Percentiles rank a stretch among this genome's conserved stretches.
phyloP scores from a whole-genome alignment of 139 green algal genomes.

The Chlamydomonas urium region DNA sequence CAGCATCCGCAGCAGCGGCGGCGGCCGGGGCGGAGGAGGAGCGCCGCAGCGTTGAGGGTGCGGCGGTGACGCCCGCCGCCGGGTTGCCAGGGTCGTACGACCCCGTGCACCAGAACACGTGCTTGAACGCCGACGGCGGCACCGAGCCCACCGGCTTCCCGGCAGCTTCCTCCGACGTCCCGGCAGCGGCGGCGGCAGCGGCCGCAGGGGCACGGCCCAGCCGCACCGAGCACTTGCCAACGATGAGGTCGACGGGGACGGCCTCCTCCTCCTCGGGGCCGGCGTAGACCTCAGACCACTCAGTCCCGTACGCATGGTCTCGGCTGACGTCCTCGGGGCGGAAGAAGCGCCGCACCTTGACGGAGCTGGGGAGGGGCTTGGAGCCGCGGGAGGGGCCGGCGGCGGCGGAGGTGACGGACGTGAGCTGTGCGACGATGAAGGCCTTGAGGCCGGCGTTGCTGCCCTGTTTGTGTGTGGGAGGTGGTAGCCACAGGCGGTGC shows the following conservation, averaged over 20 bases:
- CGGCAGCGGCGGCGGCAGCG: neutral
- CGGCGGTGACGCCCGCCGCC: constrained; percentile 77
- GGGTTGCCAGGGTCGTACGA: constrained; percentile 62
- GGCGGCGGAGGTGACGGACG: neutral
- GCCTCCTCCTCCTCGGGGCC: neutral
- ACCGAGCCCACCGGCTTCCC: too few species aligned
- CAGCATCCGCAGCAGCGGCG: neutral
- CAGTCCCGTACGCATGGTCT: constrained; percentile 66
- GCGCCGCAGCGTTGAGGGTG: constrained; percentile 10
- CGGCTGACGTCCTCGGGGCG: constrained; percentile 82
- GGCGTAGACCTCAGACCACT: constrained; percentile 73
- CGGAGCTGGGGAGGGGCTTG: too few species aligned
- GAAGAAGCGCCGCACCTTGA: constrained; percentile 73
- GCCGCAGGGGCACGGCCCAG: neutral
- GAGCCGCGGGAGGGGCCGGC: too few species aligned
- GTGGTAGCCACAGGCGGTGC: too few species aligned
- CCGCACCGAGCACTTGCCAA: constrained; percentile 28
- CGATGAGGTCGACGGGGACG: constrained; percentile 10
- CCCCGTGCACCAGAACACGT: constrained; percentile 43
- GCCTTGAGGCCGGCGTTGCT: constrained; percentile 67
- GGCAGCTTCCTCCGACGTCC: too few species aligned
- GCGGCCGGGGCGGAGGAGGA: neutral
- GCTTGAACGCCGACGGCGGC: neutral
- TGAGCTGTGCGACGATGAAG: constrained; percentile 66
- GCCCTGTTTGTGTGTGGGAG: too few species aligned